A percentile compares a stretch with the other conserved stretches of the same genome.
phyloP scores from a whole-genome alignment of 257 asterid species.

The Penstemon eatonii region DNA sequence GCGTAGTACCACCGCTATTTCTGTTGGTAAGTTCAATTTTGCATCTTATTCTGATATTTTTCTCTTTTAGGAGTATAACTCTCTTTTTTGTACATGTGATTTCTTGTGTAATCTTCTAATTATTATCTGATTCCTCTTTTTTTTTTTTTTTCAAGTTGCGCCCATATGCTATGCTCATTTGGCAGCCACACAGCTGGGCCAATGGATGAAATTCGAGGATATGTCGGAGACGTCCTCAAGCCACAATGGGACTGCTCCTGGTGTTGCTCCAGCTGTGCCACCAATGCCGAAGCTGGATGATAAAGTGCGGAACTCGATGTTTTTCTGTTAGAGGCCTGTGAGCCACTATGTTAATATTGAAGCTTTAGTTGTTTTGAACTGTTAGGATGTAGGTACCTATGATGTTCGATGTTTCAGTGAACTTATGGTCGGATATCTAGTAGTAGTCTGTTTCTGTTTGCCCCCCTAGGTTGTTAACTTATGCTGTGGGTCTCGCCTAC shows the following conservation, averaged over 20 bases:
- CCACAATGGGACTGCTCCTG: slow-evolving; percentile 62
- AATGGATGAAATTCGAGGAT: slow-evolving; percentile 90
- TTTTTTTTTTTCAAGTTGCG: slow-evolving; percentile 56
- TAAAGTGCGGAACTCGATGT: slow-evolving; percentile 75
- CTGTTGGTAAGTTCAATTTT: slow-evolving; percentile 61
- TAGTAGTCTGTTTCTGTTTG: too few relatives aligned
- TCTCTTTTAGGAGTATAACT: background rate
- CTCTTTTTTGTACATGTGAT: background rate
- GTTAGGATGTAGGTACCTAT: too few relatives aligned
- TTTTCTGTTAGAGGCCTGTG: slow-evolving; percentile 49
- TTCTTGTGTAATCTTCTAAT: too few relatives aligned
- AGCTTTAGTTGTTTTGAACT: too few relatives aligned
- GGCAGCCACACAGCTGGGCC: slow-evolving; percentile 91
- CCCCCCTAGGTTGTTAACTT: too few relatives aligned
- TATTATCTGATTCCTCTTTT: background rate
- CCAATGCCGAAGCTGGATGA: slow-evolving; percentile 77
- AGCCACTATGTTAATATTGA: background rate
- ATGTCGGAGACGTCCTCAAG: slow-evolving; percentile 83
- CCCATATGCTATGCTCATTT: slow-evolving; percentile 90
- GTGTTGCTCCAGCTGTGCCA: slow-evolving; percentile 59
- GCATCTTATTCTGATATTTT: background rate
- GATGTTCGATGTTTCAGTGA: too few relatives aligned
- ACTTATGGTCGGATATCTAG: too few relatives aligned
- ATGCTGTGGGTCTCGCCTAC: too few relatives aligned
- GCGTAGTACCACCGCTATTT: slow-evolving; percentile 91